phyloP scores from a whole-genome alignment of 352 stramenopile genomes.

The Stramenopiles sp. region DNA sequence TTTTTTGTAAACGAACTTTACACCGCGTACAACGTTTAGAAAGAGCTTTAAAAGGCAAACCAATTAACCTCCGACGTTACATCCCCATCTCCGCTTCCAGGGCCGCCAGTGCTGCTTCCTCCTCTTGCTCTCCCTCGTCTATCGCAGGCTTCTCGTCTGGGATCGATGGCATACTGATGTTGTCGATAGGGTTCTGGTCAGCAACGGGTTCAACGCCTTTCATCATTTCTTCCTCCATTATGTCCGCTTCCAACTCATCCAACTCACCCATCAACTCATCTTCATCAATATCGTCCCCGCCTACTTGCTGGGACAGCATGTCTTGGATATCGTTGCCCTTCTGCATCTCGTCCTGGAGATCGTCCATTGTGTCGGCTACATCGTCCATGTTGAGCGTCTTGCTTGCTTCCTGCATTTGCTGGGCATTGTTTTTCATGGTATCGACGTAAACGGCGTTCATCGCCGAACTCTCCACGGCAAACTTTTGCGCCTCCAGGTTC shows the following conservation, averaged over 20 bases:
- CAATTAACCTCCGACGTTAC: too few relatives aligned
- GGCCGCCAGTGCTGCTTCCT: neutral
- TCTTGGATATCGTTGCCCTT: constrained; percentile 73
- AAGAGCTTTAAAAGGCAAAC: too few relatives aligned
- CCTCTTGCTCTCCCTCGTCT: neutral
- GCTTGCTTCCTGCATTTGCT: constrained; percentile 84
- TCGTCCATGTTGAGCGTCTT: constrained; percentile 83
- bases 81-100: constrained; percentile 1
- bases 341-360: constrained; percentile 90
- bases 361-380: constrained; percentile 93
- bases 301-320: constrained; percentile 75
- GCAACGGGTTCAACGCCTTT: constrained; percentile 11
- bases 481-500: constrained; percentile 40
- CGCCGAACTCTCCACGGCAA: constrained; percentile 67
- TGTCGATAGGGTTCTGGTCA: neutral
- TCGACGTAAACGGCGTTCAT: constrained; percentile 91
- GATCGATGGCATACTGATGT: neutral
- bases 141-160: neutral
- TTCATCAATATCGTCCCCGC: constrained; percentile 67
- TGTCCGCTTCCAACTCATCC: constrained; percentile 66
- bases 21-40: too few relatives aligned
- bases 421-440: constrained; percentile 65
- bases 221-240: constrained; percentile 65
- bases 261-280: constrained; percentile 84
- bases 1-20: too few relatives aligned